Base-by-base conservation (phyloP, 1,284 basidiomycete species). In the Agaricales sp. region DNA sequence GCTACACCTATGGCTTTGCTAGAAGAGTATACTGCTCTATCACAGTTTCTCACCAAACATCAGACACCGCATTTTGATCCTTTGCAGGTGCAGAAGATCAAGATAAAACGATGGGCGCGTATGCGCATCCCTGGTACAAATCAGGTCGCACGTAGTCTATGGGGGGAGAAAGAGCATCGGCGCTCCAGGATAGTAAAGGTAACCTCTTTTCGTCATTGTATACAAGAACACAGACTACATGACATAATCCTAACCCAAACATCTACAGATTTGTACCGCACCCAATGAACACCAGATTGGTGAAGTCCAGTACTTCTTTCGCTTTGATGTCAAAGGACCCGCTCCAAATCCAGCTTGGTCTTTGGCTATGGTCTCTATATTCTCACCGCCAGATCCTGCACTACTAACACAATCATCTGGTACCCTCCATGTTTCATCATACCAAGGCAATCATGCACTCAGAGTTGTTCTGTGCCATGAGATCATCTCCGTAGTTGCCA, bases 231-330 rank as follows among this genome's bases (percentile, higher is more conserved):
- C 30, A 21, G 14, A 19, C 6, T 41, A 22, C 23, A 45, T 48
- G 45, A 41, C 13, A 50, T 26, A 12, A 37, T 12, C 30, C 30
- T 37, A 16, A 16, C 16, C 11, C n/a, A n/a, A 4, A 3, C 35
- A 30, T 8, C 21, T 3, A 1, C 14, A 55, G 52, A 11, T 16
- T 37, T 37, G 54, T 53, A 2, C 49, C 23, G 12, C 35, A 8
- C 18, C 51, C 30, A 51, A 44, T 18, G 12, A 43, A 6, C 19
- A 46, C 4, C 25, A 53, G 6, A 57, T 58, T 50, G 59, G 43
- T 1, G 58, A 63, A 48, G 57, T 63, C 0, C 51, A 52, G n/a
- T 66, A 55, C 46, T 66, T 52, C 45, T 62, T 63, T 50, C 41
- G 16, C 11, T 18, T 50, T 3, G 19, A 26, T 2, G 30, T 49